phyloP scores from a whole-genome alignment of 2,329 filamentous ascomycete genomes.

The Coniochaeta prunicola region DNA sequence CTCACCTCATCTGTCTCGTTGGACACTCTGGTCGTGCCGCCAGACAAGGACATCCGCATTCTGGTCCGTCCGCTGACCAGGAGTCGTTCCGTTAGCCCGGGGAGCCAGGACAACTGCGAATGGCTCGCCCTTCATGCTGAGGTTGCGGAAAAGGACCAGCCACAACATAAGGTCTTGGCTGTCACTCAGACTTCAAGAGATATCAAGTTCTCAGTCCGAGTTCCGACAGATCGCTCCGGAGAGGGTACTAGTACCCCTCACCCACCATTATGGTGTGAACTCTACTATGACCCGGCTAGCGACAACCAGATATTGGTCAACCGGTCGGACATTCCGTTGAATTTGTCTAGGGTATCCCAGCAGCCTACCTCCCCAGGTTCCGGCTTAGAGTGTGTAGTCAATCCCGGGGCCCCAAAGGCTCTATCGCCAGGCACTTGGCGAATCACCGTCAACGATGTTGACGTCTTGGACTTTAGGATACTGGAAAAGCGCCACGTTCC shows the following conservation, averaged over 20 bases:
- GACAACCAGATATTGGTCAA: slow-evolving; percentile 52
- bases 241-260: slow-evolving; percentile 30
- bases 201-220: slow-evolving; percentile 52
- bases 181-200: slow-evolving; percentile 54
- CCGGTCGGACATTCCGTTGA: slow-evolving; percentile 46
- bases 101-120: slow-evolving; percentile 44
- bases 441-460: slow-evolving; percentile 40
- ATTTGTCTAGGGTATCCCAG: slow-evolving; percentile 37
- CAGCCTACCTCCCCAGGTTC: slow-evolving; percentile 22
- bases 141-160: slow-evolving; percentile 40
- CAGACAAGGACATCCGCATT: slow-evolving; percentile 47
- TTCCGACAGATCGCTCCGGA: slow-evolving; percentile 37
- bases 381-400: slow-evolving; percentile 23
- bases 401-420: slow-evolving; percentile 35
- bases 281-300: slow-evolving; percentile 53
- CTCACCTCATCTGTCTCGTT: slow-evolving; percentile 41
- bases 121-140: slow-evolving; percentile 51
- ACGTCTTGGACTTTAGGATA: slow-evolving; percentile 51
- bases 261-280: slow-evolving; percentile 50
- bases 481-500: slow-evolving; percentile 44
- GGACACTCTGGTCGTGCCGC: slow-evolving; percentile 37
- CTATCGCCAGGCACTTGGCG: slow-evolving; percentile 50
- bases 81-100: slow-evolving; percentile 48
- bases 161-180: slow-evolving; percentile 49
- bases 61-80: slow-evolving; percentile 47